Base-by-base conservation (phyloP, 2,329 filamentous ascomycete genomes). In the Cryoendolithus antarcticus region DNA sequence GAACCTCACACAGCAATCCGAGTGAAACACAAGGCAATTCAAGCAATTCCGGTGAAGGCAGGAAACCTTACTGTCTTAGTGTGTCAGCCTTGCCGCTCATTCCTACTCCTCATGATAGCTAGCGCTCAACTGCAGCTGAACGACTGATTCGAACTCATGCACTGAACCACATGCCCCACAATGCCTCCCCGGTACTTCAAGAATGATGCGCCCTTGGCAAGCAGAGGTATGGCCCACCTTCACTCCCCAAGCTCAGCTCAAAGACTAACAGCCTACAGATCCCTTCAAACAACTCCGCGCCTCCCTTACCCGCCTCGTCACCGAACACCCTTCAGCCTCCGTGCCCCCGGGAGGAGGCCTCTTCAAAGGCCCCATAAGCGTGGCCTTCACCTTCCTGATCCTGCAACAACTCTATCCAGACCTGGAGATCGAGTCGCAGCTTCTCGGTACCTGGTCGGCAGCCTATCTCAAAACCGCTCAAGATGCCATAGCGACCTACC, bases 401-500 rank as follows among this genome's bases (percentile, higher is more conserved):
- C 62, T 71, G 6, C 66, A 69, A 42, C 62, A 62, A 40, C 52
- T 67, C 40, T 70, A 71, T 45, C 62, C 65, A 1, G 63, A 70
- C 43, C 47, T 70, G 41, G 56, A 57, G 12, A 58, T 71, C 44
- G 66, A 66, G 45, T 62, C 61, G 37, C 62, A 62, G 29, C 59
- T 62, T 4, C 53, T 71, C 38, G 66, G 65, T 44, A 63, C 61
- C 30, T 70, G 67, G 67, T 65, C 62, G 11, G 65, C 66, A 8
- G 65, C 64, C 13, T 71, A 70, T 46, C 60, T 70, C 24, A 65
- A 68, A 48, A 62, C 65, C 40, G 66, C 67, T 0, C 65, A 70
- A 48, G 57, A 66, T 33, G 56, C 67, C 47, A 68, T 70, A 51
- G 65, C 64, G 38, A 50, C 59, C n/a, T 71, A 67, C 44, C 61